phyloP scores from a whole-genome alignment of 331 rosid genomes.

The Cydonia oblonga region DNA sequence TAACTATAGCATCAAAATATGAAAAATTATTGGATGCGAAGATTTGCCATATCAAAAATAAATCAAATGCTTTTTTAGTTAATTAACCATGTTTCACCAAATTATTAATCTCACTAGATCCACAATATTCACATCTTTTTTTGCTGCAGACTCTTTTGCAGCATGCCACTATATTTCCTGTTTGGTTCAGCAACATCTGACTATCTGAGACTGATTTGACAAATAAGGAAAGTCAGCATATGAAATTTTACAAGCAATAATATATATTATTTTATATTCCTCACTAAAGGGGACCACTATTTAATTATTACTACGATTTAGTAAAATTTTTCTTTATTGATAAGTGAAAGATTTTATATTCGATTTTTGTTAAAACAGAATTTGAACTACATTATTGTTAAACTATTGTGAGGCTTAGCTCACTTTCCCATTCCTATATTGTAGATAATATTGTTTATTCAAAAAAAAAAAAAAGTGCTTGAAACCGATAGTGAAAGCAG shows the following conservation, averaged over 20 bases:
- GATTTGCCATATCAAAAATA: neutral
- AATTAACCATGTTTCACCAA: neutral
- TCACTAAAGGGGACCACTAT: neutral
- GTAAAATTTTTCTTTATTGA: accelerated
- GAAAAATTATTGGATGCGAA: neutral
- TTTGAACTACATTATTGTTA: too few species aligned
- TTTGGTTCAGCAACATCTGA: constrained; percentile 9
- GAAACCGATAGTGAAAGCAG: neutral
- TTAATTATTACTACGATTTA: too few species aligned
- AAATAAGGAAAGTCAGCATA: constrained; percentile 24
- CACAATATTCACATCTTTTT: neutral
- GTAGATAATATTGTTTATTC: accelerated
- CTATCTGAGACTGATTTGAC: constrained; percentile 30
- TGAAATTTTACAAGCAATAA: neutral
- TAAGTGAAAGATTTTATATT: too few species aligned
- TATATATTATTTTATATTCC: neutral
- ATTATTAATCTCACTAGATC: neutral
- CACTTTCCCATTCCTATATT: accelerated
- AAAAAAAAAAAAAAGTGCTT: neutral
- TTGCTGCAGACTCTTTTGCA: constrained; percentile 1
- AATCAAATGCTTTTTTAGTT: neutral
- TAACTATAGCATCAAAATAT: neutral
- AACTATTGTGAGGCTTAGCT: accelerated
- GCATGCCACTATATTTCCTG: neutral
- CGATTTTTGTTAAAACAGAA: accelerated